phyloP scores from a whole-genome alignment of 2,329 filamentous ascomycete genomes.

The Parascedosporium putredinis region DNA sequence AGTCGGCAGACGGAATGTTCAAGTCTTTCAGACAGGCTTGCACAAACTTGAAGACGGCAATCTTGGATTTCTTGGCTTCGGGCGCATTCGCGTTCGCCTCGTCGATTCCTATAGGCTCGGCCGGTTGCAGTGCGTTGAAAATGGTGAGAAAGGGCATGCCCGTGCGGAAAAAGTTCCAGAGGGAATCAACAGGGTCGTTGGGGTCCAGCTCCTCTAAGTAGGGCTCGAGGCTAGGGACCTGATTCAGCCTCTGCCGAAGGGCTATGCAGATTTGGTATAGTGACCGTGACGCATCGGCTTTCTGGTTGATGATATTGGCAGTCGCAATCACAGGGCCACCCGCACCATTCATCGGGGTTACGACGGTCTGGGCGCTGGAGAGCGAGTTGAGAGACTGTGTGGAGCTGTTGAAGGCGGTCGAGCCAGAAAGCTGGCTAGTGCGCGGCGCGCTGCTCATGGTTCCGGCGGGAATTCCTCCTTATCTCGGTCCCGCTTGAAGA shows the following conservation, averaged over 20 bases:
- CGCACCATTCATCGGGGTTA: slow-evolving; percentile 27
- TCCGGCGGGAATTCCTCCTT: slow-evolving; percentile 32
- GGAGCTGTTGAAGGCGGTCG: slow-evolving; percentile 44
- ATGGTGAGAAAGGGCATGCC: slow-evolving; percentile 79
- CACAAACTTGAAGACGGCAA: slow-evolving; percentile 85
- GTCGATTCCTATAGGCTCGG: slow-evolving; percentile 57
- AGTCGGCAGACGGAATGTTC: slow-evolving; percentile 67
- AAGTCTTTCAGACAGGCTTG: slow-evolving; percentile 79
- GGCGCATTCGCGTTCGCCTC: slow-evolving; percentile 40
- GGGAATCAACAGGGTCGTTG: slow-evolving; percentile 69
- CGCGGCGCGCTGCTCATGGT: slow-evolving; percentile 43
- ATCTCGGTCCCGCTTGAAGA: slow-evolving; percentile 39
- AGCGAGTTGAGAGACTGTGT: slow-evolving; percentile 42
- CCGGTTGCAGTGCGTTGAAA: slow-evolving; percentile 75
- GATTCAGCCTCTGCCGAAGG: slow-evolving; percentile 68
- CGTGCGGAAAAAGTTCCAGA: slow-evolving; percentile 79
- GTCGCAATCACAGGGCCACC: slow-evolving; percentile 62
- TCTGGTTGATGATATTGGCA: slow-evolving; percentile 94
- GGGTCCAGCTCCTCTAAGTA: slow-evolving; percentile 64
- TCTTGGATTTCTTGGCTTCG: slow-evolving; percentile 71
- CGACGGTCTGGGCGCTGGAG: slow-evolving; percentile 30
- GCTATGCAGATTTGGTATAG: slow-evolving; percentile 92
- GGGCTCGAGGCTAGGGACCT: slow-evolving; percentile 72
- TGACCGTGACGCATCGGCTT: slow-evolving; percentile 81
- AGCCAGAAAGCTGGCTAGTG: slow-evolving; percentile 53